These are phyloP conservation scores for Leptoxyphium fumago DNA, from an alignment of 2,329 filamentous ascomycete genomes.

Conservation along the genomic window DNA sequence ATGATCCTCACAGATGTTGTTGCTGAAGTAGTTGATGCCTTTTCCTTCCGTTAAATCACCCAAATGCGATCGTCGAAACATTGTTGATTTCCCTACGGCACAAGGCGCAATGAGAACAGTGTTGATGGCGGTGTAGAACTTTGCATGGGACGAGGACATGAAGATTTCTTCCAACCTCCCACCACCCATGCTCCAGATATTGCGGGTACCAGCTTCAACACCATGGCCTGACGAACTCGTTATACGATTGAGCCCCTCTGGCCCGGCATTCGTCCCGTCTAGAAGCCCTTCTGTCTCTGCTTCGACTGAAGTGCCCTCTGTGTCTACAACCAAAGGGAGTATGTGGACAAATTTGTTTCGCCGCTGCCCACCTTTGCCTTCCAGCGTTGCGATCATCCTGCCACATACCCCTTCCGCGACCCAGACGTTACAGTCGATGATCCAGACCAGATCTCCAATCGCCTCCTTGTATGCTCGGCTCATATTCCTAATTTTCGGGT, in stretches of 20 bases:
- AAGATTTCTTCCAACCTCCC: conserved; percentile 88
- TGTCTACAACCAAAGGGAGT: conserved; percentile 77
- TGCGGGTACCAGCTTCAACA: conserved; percentile 8
- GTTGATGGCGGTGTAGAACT: conserved; percentile 97
- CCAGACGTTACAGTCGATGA: conserved; percentile 96
- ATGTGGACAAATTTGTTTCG: conserved; percentile 86
- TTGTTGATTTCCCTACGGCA: conserved; percentile 92
- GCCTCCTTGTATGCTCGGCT: conserved; percentile 85
- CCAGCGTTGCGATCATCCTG: conserved; percentile 78
- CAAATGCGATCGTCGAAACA: conserved; percentile 89
- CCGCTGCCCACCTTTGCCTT: conserved; percentile 43
- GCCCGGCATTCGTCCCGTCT: conserved; percentile 3
- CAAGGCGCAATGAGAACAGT: conserved; percentile 81
- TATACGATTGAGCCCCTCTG: conserved; percentile 2
- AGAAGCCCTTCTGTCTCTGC: conserved; percentile 14
- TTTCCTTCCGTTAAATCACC: conserved; percentile 50
- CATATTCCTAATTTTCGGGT: conserved; percentile 97
- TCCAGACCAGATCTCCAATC: conserved; percentile 78
- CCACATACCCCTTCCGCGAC: conserved; percentile 62
- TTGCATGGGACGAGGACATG: conserved; percentile 83
- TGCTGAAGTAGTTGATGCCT: conserved; percentile 84
- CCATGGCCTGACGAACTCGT: conserved; percentile 2
- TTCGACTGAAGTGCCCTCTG: conserved; percentile 18
- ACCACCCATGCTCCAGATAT: conserved; percentile 38
- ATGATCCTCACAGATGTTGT: conserved; percentile 96